Conservation (phyloP, 2,329 filamentous ascomycete species). For the Fusarium azukiicola region DNA sequence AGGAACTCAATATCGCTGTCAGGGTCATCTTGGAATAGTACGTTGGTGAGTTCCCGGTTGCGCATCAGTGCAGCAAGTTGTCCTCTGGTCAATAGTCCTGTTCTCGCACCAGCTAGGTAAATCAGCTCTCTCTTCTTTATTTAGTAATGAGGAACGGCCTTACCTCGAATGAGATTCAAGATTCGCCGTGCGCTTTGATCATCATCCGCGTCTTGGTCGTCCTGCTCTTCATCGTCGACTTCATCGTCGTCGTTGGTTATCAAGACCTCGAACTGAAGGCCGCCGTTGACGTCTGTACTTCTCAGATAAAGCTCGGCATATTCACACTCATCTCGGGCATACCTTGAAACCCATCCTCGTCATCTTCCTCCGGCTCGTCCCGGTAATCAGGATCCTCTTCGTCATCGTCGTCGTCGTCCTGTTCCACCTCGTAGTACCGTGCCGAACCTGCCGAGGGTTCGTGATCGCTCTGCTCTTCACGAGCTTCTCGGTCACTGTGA, state of each 20-base stretch:
- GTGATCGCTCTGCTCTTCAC: constrained; percentile 28
- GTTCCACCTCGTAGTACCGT: constrained; percentile 45
- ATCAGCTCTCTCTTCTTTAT: constrained; percentile 26
- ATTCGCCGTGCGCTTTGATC: constrained; percentile 57
- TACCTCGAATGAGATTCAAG: constrained; percentile 58
- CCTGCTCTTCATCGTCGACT: constrained; percentile 49
- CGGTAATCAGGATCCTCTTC: constrained; percentile 53
- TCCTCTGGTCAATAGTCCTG: constrained; percentile 58
- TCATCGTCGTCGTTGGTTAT: constrained; percentile 43
- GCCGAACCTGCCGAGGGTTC: constrained; percentile 39
- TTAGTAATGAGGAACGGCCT: not conserved
- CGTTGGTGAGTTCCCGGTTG: constrained; percentile 61
- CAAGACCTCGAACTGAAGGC: constrained; percentile 50
- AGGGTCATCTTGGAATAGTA: constrained; percentile 62
- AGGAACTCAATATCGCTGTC: constrained; percentile 61
- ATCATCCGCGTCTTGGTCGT: constrained; percentile 50
- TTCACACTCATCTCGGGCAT: not conserved
- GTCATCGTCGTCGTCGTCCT: constrained; percentile 62
- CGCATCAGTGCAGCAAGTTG: constrained; percentile 67
- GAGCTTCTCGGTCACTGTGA: constrained; percentile 32
- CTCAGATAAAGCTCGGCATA: constrained; percentile 3
- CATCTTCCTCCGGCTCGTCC: constrained; percentile 55
- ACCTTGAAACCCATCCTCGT: constrained; percentile 52
- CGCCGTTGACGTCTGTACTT: constrained; percentile 38
- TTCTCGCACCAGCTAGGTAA: constrained; percentile 50